Base-by-base conservation (phyloP, 257 asterid genomes). In the Solanum chaucha region DNA sequence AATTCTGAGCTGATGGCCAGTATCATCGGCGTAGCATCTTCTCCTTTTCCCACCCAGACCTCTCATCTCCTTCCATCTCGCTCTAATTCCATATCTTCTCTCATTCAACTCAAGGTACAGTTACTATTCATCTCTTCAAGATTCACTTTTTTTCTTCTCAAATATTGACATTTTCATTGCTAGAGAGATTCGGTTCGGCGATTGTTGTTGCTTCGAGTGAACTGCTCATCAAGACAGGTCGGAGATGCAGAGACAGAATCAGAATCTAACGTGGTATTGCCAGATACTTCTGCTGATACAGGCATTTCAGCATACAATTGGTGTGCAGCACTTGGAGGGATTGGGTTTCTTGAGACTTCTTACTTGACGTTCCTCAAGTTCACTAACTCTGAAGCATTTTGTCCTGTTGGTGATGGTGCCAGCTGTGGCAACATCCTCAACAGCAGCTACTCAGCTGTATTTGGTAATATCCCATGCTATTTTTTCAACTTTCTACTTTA, bases 271-370 rank as follows among this genome's bases (percentile, higher is more conserved):
- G 34, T 89, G 73, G 44, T 93, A 64, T 82, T 73, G 86, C 80
- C 93, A 12, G 83, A 92, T 5, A 86, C 92, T 8, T 22, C 87
- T 44, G 84, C 67, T 38, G 88, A 65, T 20, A 64, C 87, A 9
- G 88, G 84, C 90, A 87, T 90, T 87, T 89, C 98, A 73, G 88
- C 93, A 34, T 94, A 91, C 88, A 91, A 86, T 84, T 94, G 95
- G 98, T 91, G 91, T 81, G 96, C 94, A 61, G 97, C 89, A 61
- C 94, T 97, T 28, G 99, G 98, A 41, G 96, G 94, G 34, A 61
- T 97, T 65, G 99, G 99, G 41, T 94, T 95, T 82, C 86, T 97
- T 77, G 99, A 97, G 90, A 95, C 99, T 6, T 90, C 95, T 13
- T 97, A 97, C 90, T 93, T 97, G 94, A 95, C 95, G 44, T 94